Evolutionary conservation across 225 moss, liverwort and hornwort genomes (phyloP), one percentile per base, ranked within the genome.

Genomic region (Bryoerythrophyllum caledonicum): DNA sequence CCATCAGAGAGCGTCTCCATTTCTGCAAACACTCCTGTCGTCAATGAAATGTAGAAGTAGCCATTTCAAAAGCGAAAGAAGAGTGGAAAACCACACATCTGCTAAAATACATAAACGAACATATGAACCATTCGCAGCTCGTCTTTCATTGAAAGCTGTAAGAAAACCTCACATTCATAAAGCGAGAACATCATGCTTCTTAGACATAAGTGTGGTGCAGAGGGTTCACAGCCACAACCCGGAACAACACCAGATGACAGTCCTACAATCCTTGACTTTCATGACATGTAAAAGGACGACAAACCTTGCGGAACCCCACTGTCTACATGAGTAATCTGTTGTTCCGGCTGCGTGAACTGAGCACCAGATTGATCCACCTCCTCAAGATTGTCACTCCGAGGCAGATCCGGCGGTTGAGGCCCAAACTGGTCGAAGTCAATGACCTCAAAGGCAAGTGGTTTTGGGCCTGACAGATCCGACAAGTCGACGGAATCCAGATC

Each of bases 371-470:
- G 57, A 13, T 63, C 56, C 52, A 53, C 52, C 79, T 48, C 60
- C 28, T 73, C 81, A 21, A 0, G 17, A 48, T 24, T 49, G 70
- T 65, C 79, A 79, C 48, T 41, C 51, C 21, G 43, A 32, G 84
- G 76, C 70, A 87, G 79, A 73, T 87, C 84, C 12, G 84, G 87
- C n/a, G 87, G 84, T 66, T 79, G 79, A 74, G 70, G 63, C 70
- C 87, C 87, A 67, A 87, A 87, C 53, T 87, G 85, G 24, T 88
- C 88, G 70, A 82, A 82, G 56, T 88, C 88, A 65, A 85, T 74
- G 37, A 38, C 57, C n/a, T 76, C 81, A 73, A 77, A 82, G 35
- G 68, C 77, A 32, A 82, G 62, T 27, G 72, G 67, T 43, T 73
- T 77, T 7, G 73, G 30, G 41, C 28, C 60, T 38, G 67, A 72